phyloP scores from a whole-genome alignment of 2,329 filamentous ascomycete species.

The Grosmannia huntii region DNA sequence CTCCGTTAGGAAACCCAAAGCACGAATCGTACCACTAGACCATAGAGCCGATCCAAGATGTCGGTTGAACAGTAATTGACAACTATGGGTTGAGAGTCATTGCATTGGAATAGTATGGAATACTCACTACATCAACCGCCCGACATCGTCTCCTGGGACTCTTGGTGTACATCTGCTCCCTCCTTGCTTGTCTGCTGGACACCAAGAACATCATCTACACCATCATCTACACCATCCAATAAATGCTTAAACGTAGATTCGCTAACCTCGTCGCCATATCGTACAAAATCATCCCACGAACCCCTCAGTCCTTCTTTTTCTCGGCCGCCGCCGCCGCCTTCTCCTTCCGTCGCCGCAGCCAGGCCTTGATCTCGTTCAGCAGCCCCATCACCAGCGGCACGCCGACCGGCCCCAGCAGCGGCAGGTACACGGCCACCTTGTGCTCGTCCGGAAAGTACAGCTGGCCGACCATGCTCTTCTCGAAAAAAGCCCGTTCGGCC shows the following conservation, averaged over 20 bases:
- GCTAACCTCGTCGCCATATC: too few species aligned
- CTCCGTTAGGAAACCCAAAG: slow-evolving; percentile 9
- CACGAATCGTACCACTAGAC: slow-evolving; percentile 10
- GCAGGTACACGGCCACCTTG: slow-evolving; percentile 92
- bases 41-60: background rate
- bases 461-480: slow-evolving; percentile 98
- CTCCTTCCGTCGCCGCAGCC: slow-evolving; percentile 35
- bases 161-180: too few species aligned
- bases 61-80: too few species aligned
- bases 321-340: slow-evolving; percentile 23
- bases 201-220: too few species aligned
- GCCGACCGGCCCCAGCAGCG: slow-evolving; percentile 77
- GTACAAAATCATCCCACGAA: too few species aligned
- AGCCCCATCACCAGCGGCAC: slow-evolving; percentile 79
- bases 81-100: too few species aligned
- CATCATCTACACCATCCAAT: too few species aligned
- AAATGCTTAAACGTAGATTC: too few species aligned
- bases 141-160: too few species aligned
- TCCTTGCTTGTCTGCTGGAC: too few species aligned
- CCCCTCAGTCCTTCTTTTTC: slow-evolving; percentile 18
- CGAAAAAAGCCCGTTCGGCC: slow-evolving; percentile 90
- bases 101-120: too few species aligned
- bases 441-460: slow-evolving; percentile 98
- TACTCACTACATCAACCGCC: too few species aligned
- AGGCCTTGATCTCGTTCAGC: slow-evolving; percentile 65